These are phyloP conservation scores for Pythium sukuiense DNA, from an alignment of 352 stramenopile species.

Conservation along the genomic window DNA sequence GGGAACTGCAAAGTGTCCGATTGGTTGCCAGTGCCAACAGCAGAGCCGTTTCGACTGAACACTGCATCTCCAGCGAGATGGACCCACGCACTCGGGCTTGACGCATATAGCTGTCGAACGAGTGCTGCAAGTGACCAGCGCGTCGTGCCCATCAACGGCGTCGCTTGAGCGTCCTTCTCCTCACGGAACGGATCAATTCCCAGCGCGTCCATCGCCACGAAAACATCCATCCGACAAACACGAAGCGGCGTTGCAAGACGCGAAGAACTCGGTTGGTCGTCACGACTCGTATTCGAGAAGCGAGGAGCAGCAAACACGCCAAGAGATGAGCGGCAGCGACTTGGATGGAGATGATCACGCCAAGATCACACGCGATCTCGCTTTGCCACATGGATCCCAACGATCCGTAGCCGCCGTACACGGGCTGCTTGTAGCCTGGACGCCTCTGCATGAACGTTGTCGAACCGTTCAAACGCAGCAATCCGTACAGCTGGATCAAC, in stretches of 20 bases:
- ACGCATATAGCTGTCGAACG: conserved; percentile 31
- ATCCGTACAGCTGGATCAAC: background rate
- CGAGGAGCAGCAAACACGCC: conserved; percentile 13
- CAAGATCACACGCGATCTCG: conserved; percentile 29
- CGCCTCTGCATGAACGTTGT: conserved; percentile 27
- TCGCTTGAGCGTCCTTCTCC: background rate
- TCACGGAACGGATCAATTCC: conserved; percentile 9
- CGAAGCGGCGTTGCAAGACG: conserved; percentile 29
- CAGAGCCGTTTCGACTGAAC: conserved; percentile 11
- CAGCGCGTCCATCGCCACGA: conserved; percentile 9
- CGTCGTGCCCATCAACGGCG: conserved; percentile 8
- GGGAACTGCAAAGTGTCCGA: background rate
- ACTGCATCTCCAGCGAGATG: conserved; percentile 27
- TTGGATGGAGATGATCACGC: conserved; percentile 14
- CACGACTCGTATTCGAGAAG: conserved; percentile 7
- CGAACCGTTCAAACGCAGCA: conserved; percentile 16
- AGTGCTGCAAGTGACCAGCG: conserved; percentile 29
- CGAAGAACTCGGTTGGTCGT: conserved; percentile 30
- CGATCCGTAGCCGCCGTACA: conserved; percentile 27
- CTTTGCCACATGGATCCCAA: conserved; percentile 29
- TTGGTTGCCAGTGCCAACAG: background rate
- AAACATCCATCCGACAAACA: conserved; percentile 35
- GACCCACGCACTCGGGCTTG: conserved; percentile 26
- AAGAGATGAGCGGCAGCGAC: conserved; percentile 6
- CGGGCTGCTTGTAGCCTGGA: conserved; percentile 10